Evolutionary conservation across 1,284 basidiomycete genomes (phyloP).

Genomic region (Ustilago vetiveriae): DNA sequence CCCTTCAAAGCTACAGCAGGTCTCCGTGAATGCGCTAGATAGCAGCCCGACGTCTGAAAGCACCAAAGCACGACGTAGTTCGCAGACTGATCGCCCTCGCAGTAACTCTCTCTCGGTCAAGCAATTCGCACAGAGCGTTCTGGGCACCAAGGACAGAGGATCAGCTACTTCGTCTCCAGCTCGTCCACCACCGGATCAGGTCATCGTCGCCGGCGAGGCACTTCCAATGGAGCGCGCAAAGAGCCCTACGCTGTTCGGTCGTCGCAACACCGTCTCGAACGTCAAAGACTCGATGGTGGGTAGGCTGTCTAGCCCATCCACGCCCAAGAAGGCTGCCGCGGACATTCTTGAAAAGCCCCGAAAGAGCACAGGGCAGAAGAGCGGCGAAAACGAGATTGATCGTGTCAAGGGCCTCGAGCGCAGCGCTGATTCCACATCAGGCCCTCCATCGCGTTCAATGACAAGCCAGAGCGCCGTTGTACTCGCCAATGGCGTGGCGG

Average conservation of each 20-base stretch:
- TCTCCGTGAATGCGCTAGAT: slow-evolving; percentile 14
- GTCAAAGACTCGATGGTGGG: slow-evolving; percentile 40
- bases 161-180: slow-evolving; percentile 8
- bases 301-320: slow-evolving; percentile 33
- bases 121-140: slow-evolving; percentile 45
- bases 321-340: slow-evolving; percentile 30
- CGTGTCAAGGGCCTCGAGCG: slow-evolving; percentile 39
- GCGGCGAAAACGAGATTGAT: slow-evolving; percentile 36
- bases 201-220: slow-evolving; percentile 43
- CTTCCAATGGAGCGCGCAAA: slow-evolving; percentile 47
- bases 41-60: slow-evolving; percentile 17
- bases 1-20: slow-evolving; percentile 36
- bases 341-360: slow-evolving; percentile 23
- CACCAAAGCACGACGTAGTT: slow-evolving; percentile 18
- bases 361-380: slow-evolving; percentile 34
- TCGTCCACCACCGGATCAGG: slow-evolving; percentile 18
- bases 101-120: slow-evolving; percentile 55
- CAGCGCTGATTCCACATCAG: slow-evolving; percentile 17
- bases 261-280: slow-evolving; percentile 41
- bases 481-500: slow-evolving; percentile 3
- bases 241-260: slow-evolving; percentile 50
- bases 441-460: slow-evolving; percentile 18
- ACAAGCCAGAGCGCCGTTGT: not conserved
- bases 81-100: slow-evolving; percentile 40
- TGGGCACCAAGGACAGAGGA: slow-evolving; percentile 41